A percentile compares a stretch with the other conserved stretches of the same genome.
These are phyloP conservation scores for Suillus fuscotomentosus DNA, from an alignment of 768 basidiomycete genomes.

Conservation along the genomic window DNA sequence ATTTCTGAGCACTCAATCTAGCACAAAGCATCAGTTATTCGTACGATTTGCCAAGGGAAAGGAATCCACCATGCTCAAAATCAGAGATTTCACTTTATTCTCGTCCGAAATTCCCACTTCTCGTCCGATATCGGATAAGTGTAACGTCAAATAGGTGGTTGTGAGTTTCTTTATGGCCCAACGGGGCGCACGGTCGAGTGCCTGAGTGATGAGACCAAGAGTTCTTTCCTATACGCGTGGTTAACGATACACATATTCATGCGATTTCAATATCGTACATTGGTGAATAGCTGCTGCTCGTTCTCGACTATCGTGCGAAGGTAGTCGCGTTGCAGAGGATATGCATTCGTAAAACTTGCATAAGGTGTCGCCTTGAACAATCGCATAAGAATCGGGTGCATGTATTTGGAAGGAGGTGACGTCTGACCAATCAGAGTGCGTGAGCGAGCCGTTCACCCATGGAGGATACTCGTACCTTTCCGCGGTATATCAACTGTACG, in stretches of 20 bases:
- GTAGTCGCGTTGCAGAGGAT: conserved; percentile 52
- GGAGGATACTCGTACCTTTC: conserved; percentile 48
- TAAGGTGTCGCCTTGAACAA: conserved; percentile 72
- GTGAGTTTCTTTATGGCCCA: conserved; percentile 82
- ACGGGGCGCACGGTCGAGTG: conserved; percentile 65
- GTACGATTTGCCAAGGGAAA: background rate
- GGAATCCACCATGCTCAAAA: conserved; percentile 70
- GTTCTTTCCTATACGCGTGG: conserved; percentile 58
- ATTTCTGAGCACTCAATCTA: conserved; percentile 76
- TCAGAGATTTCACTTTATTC: conserved; percentile 54
- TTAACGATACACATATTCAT: background rate
- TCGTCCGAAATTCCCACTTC: conserved; percentile 41
- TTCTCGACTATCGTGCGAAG: conserved; percentile 52
- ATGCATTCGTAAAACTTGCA: conserved; percentile 57
- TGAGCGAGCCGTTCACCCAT: background rate
- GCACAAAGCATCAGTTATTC: conserved; percentile 2
- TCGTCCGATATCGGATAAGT: conserved; percentile 67
- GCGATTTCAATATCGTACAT: conserved; percentile 15
- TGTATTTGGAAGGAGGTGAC: conserved; percentile 69
- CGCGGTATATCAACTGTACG: conserved; percentile 75
- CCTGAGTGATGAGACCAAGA: conserved; percentile 65
- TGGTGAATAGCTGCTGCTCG: conserved; percentile 58
- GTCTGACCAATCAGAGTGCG: conserved; percentile 32
- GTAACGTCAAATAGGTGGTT: conserved; percentile 77
- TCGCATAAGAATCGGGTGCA: conserved; percentile 53